These are phyloP conservation scores for Diaporthe capsici DNA, from an alignment of 2,329 filamentous ascomycete genomes.

Conservation along the genomic window DNA sequence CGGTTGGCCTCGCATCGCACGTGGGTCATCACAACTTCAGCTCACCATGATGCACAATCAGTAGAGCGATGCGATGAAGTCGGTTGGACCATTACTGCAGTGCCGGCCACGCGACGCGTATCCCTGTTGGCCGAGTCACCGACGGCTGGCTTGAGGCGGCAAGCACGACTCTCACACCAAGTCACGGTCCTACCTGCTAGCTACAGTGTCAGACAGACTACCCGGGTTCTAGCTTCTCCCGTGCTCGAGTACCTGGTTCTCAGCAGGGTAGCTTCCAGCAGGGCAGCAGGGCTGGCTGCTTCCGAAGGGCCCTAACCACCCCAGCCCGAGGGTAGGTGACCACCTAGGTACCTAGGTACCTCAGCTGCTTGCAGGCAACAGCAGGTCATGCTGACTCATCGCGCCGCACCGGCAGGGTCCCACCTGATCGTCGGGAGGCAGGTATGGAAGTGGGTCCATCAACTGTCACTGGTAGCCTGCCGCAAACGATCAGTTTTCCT, in stretches of 20 bases:
- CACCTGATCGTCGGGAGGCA: constrained; percentile 24
- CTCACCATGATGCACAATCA: background rate
- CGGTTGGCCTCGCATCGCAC: background rate
- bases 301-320: background rate
- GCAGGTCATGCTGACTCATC: constrained; percentile 16
- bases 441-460: constrained; percentile 20
- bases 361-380: constrained; percentile 1
- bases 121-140: constrained; percentile 26
- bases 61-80: background rate
- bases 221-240: background rate
- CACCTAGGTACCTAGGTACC: background rate
- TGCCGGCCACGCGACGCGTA: constrained; percentile 34
- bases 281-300: background rate
- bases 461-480: constrained; percentile 30
- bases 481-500: constrained; percentile 31
- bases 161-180: constrained; percentile 39
- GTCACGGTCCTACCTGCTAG: constrained; percentile 21
- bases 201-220: background rate
- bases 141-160: background rate
- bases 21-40: background rate
- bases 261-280: background rate
- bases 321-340: too few relatives aligned
- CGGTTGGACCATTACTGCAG: background rate
- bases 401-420: background rate
- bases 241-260: background rate